phyloP scores from a whole-genome alignment of 768 basidiomycete genomes.

The Russula lepida region DNA sequence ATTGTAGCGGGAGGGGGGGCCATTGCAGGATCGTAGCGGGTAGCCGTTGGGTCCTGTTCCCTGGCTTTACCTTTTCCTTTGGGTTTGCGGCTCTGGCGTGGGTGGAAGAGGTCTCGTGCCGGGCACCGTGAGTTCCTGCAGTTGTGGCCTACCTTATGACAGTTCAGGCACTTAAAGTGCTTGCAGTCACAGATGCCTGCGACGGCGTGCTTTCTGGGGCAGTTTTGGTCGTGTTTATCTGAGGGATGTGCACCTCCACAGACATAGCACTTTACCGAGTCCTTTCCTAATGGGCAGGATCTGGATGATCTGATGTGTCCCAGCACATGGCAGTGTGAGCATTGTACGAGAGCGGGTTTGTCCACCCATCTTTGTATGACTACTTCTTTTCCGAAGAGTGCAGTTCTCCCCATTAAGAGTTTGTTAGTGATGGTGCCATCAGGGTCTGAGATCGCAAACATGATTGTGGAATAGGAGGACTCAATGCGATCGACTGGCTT shows the following conservation, averaged over 20 bases:
- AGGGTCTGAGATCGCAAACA: too few relatives aligned
- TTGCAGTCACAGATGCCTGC: background rate
- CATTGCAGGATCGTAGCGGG: too few relatives aligned
- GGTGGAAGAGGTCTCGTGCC: accelerated
- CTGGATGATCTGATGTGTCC: background rate
- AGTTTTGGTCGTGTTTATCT: background rate
- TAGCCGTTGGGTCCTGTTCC: too few relatives aligned
- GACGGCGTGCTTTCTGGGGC: background rate
- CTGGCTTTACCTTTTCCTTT: too few relatives aligned
- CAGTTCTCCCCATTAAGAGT: too few relatives aligned
- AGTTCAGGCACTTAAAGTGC: background rate
- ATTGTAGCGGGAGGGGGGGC: too few relatives aligned
- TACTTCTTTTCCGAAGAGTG: background rate
- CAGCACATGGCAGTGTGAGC: background rate
- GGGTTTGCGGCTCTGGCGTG: too few relatives aligned
- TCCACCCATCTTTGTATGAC: background rate
- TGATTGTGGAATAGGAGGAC: too few relatives aligned
- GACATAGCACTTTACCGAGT: background rate
- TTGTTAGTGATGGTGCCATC: too few relatives aligned
- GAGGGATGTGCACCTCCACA: background rate
- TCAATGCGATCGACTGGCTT: too few relatives aligned
- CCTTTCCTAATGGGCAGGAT: background rate
- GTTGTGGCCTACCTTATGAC: accelerated
- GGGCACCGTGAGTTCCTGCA: background rate
- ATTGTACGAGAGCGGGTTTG: background rate